Percentiles rank a stretch among this genome's conserved stretches.
Conservation (phyloP, 2,329 filamentous ascomycete genomes). For the Grosmannia clavigera region DNA sequence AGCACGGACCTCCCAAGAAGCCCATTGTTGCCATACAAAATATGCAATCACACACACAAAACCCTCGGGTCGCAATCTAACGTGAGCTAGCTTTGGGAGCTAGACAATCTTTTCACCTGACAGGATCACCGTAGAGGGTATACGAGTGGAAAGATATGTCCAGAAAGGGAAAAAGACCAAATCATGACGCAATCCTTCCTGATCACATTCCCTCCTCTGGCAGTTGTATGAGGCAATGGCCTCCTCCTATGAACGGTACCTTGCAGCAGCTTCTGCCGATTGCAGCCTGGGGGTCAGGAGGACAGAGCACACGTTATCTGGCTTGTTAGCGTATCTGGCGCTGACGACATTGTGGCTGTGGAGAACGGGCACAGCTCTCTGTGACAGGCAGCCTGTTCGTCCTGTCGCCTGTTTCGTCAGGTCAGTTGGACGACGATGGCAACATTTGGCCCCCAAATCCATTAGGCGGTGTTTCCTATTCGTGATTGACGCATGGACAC, state of each 20-base stretch:
- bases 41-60: too few relatives aligned
- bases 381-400: not conserved
- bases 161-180: too few relatives aligned
- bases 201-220: too few relatives aligned
- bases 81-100: too few relatives aligned
- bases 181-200: too few relatives aligned
- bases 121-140: too few relatives aligned
- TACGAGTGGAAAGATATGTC: too few relatives aligned
- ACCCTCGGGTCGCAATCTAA: too few relatives aligned
- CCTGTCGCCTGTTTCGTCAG: not conserved
- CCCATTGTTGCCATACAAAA: too few relatives aligned
- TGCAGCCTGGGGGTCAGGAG: not conserved
- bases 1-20: too few relatives aligned
- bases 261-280: constrained; percentile 1
- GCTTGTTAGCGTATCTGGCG: not conserved
- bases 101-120: too few relatives aligned
- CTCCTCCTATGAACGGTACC: not conserved
- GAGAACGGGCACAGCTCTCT: not conserved
- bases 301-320: not conserved
- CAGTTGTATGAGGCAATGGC: too few relatives aligned
- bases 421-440: not conserved
- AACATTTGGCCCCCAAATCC: not conserved
- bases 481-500: not conserved
- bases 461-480: not conserved
- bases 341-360: not conserved